Evolutionary conservation across 257 asterid species (phyloP).

Genomic region (Nicotiana knightiana): DNA sequence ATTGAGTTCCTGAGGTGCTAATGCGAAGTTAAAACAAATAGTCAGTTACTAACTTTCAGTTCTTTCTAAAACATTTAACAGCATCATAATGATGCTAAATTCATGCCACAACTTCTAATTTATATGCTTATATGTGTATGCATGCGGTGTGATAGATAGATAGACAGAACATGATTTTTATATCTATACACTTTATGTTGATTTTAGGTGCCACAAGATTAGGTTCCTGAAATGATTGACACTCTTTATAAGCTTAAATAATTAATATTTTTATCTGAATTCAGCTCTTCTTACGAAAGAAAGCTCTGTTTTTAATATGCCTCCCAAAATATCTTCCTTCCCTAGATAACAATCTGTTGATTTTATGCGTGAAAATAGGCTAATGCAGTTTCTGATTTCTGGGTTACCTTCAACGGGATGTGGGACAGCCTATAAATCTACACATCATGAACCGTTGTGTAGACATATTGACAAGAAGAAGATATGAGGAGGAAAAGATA

Average conservation of each 20-base stretch:
- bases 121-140: neutral
- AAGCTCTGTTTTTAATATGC: neutral
- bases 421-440: neutral
- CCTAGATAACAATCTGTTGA: neutral
- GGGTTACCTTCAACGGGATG: neutral
- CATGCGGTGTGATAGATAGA: neutral
- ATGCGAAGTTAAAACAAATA: neutral
- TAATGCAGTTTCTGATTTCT: neutral
- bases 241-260: neutral
- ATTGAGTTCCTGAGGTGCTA: neutral
- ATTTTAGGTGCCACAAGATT: neutral
- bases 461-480: neutral
- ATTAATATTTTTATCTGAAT: neutral
- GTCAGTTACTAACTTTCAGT: neutral
- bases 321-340: neutral
- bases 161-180: too few species aligned
- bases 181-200: neutral
- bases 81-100: neutral
- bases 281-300: conserved; percentile 3
- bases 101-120: neutral
- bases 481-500: neutral
- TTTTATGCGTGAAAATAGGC: neutral
- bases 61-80: neutral
- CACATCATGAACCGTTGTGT: neutral
- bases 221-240: neutral